Base-by-base conservation (phyloP, 2,329 filamentous ascomycete species). In the Pseudocercospora eumusae region DNA sequence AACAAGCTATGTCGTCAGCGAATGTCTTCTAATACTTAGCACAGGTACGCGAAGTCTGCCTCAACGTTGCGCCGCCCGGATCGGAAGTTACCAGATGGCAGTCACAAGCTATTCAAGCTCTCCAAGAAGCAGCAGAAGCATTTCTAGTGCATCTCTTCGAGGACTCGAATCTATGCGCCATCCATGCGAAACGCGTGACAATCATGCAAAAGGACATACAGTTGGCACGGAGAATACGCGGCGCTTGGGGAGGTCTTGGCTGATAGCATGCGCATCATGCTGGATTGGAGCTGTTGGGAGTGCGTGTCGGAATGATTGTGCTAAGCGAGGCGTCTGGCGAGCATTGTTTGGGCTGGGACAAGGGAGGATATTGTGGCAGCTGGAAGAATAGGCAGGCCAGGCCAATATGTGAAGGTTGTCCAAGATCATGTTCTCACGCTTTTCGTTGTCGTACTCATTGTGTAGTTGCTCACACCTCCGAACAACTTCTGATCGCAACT, bases 161-260 rank as follows among this genome's bases (percentile, higher is more conserved):
- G 82, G 93, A 98, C 78, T 97, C 93, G 82, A 98, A 98, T 84
- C 83, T 96, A 57, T 98, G 93, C 83, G 93, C 95, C 76, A 96
- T 98, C 80, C 95, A 98, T 83, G 93, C 95, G 82, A 98, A 98
- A 88, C 92, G 95, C 83, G 95, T 98, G 76, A 98, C 93, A 76
- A 98, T 98, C 81, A 93, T 93, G 81, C 88, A 88, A 77, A 97
- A 97, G 86, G 93, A 97, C 75, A 97, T 98, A 77, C 93, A 98
- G 83, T 88, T 98, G 56, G 93, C 93, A 75, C 90, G 95, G 72
- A 91, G 95, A 75, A 91, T 99, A 76, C 91, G 95, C 75, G 95
- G 95, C 71, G 93, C 77, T 8, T 81, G 78, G 78, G 79, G 79
- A 7, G 77, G 66, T 13, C 60, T 69, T 56, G 66, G 66, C 33